Evolutionary conservation across 225 moss, liverwort and hornwort species (phyloP).

Genomic region (Sphagnum tenellum): DNA sequence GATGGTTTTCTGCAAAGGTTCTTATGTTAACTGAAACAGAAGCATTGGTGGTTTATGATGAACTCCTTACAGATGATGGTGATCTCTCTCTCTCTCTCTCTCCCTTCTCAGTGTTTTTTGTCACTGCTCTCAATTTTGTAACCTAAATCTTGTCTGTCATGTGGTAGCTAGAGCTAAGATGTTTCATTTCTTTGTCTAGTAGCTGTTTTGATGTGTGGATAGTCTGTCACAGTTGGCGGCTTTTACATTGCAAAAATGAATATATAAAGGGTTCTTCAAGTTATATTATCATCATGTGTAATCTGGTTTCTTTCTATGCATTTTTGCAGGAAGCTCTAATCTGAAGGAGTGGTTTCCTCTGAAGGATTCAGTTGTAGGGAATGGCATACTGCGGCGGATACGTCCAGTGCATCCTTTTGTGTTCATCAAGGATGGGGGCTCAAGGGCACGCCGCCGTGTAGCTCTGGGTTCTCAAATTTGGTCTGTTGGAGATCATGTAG

Average conservation of each 20-base stretch:
- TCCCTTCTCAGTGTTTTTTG: background rate
- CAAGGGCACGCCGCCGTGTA: conserved; percentile 70
- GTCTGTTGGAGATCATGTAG: conserved; percentile 70
- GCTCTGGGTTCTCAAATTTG: conserved; percentile 56
- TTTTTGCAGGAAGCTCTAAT: conserved; percentile 31
- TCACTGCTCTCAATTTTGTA: background rate
- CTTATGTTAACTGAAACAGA: conserved; percentile 19
- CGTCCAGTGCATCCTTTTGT: conserved; percentile 64
- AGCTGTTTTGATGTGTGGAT: background rate
- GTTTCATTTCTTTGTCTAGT: no score
- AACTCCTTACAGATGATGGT: conserved; percentile 60
- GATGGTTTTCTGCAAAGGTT: conserved; percentile 52
- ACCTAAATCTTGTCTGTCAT: background rate
- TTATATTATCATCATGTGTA: no score
- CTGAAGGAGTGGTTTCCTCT: conserved; percentile 84
- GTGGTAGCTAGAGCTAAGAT: no score
- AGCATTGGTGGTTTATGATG: conserved; percentile 40
- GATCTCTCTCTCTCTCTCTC: background rate
- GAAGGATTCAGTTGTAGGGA: conserved; percentile 23
- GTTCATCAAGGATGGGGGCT: conserved; percentile 57
- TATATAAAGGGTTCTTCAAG: background rate
- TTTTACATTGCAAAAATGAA: background rate
- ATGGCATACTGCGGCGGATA: conserved; percentile 42
- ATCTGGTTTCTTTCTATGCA: no score
- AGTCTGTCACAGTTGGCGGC: background rate